Base-by-base conservation (phyloP, 108 stramenopile species). In the Nitzschia palea region DNA sequence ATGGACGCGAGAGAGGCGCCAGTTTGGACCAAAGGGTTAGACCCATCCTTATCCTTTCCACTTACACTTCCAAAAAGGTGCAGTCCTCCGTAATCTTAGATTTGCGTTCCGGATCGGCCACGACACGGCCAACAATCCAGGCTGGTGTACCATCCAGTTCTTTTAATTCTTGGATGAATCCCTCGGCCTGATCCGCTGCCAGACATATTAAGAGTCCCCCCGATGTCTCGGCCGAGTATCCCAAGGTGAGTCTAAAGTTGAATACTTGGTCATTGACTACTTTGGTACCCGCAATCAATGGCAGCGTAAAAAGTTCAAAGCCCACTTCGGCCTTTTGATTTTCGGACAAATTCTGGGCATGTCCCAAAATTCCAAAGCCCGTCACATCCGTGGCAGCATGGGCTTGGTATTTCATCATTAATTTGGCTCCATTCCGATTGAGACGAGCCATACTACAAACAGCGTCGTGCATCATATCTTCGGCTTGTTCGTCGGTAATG, bases 341-440 rank as follows among this genome's bases (percentile, higher is more conserved):
- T 55, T 94, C 89, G 64, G 84, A 74, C 20, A 94, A 67, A 64
- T 94, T 94, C 63, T 90, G 89, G 23, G 89, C 89, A 72, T 94
- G 92, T 1, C 92, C 92, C 43, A 90, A 60, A 2, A 90, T 71
- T 30, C 92, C 92, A 82, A 94, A 94, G 37, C 92, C 92, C 28
- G 92, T 94, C 6, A 94, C 92, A 74, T 94, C 92, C 33, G 92
- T 94, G 0, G 74, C 85, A 3, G 89, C 92, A 57, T 78, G 68
- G 6, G 92, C 89, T 20, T 72, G 48, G 45, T 94, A 72, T 55
- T 86, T 84, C 17, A 76, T 20, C 89, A 93, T 89, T 20, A 89
- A 58, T 22, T 71, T 30, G 1, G 80, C 86, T 2, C 71, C 92
- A 65, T 83, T 76, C 2, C 78, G 70, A 67, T 90, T 90, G 36